Conservation (phyloP, 176 grass and related monocot genomes). For the bread wheat (Triticum aestivum) region IWGSC_CS_RefSeq_v2.1 NC_057806.1:573719441-573719940, state of each 20-base stretch:
- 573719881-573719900: constrained; percentile 15
- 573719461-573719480: not conserved
- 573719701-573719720: too few relatives aligned
- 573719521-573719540: not conserved
- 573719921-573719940: constrained; percentile 1
- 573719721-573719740: too few relatives aligned
- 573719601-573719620: too few relatives aligned
- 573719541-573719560: not conserved
- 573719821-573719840: not conserved
- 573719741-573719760: too few relatives aligned
- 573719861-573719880: constrained; percentile 5
- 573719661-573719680: too few relatives aligned
- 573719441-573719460: constrained; percentile 21
- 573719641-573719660: too few relatives aligned
- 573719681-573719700: too few relatives aligned
- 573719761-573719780: too few relatives aligned
- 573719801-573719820: too few relatives aligned
- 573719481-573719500: not conserved
- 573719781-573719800: too few relatives aligned
- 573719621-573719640: too few relatives aligned
- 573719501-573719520: not conserved
- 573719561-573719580: not conserved
- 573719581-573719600: not conserved
- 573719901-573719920: not conserved
- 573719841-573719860: not conserved